Percentiles rank a stretch among this genome's conserved stretches.
phyloP scores from a whole-genome alignment of 129 eudicot species.

The Calendula officinalis region DNA sequence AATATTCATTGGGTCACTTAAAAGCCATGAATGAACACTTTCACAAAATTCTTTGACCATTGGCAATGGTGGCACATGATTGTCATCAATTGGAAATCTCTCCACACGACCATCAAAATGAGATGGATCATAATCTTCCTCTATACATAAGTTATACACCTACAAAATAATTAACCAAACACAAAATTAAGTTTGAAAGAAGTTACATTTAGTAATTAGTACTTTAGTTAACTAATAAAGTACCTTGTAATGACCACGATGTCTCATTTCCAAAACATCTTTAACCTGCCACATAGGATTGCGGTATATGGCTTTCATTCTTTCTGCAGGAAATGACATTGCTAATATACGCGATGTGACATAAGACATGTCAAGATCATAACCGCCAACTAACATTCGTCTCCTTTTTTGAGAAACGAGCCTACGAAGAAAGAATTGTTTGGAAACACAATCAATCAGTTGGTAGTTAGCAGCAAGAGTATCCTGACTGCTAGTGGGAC shows the following conservation, averaged over 20 bases:
- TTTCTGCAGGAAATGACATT: slow-evolving; percentile 88
- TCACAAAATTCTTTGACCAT: slow-evolving; percentile 73
- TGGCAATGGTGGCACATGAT: slow-evolving; percentile 64
- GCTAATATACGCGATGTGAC: slow-evolving; percentile 68
- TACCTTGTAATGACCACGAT: slow-evolving; percentile 67
- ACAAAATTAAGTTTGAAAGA: too few species aligned
- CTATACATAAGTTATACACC: slow-evolving; percentile 81
- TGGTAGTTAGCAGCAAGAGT: slow-evolving; percentile 29
- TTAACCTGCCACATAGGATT: slow-evolving; percentile 91
- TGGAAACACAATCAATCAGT: slow-evolving; percentile 48
- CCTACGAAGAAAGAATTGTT: slow-evolving; percentile 48
- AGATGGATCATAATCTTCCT: slow-evolving; percentile 63
- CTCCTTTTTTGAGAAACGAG: slow-evolving; percentile 71
- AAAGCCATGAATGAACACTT: slow-evolving; percentile 70
- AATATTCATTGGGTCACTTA: slow-evolving; percentile 61
- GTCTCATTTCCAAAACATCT: slow-evolving; percentile 68
- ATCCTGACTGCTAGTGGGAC: slow-evolving; percentile 11
- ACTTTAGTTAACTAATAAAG: not conserved
- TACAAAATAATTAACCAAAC: slow-evolving; percentile 16
- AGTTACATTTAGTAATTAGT: not conserved
- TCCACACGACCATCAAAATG: slow-evolving; percentile 70
- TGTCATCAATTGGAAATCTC: slow-evolving; percentile 78
- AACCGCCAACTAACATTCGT: slow-evolving; percentile 79
- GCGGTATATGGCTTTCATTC: slow-evolving; percentile 66
- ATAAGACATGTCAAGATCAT: slow-evolving; percentile 83